Evolutionary conservation across 306 rosid species (phyloP).

Genomic region (Pterocarpus macrocarpus): DNA sequence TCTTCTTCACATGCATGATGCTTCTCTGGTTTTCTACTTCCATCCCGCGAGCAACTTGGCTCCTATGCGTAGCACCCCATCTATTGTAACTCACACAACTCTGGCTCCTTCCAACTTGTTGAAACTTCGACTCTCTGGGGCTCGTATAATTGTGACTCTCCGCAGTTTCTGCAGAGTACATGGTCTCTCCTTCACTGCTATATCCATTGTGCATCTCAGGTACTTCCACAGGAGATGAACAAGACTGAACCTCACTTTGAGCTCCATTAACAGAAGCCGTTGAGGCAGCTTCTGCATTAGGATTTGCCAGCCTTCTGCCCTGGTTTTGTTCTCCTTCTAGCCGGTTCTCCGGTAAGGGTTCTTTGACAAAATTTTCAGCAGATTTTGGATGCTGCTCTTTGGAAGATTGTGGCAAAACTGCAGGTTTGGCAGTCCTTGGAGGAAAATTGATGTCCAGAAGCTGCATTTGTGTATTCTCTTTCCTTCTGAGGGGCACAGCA

Average conservation of each 20-base stretch:
- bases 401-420: slow-evolving; percentile 52
- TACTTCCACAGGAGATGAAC: slow-evolving; percentile 71
- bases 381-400: slow-evolving; percentile 52
- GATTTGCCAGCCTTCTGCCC: slow-evolving; percentile 46
- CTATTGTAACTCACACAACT: slow-evolving; percentile 91
- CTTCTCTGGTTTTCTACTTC: slow-evolving; percentile 81
- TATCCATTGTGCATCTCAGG: slow-evolving; percentile 71
- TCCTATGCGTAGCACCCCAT: slow-evolving; percentile 73
- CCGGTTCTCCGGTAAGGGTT: slow-evolving; percentile 58
- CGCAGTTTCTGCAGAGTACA: slow-evolving; percentile 99
- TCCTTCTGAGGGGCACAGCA: slow-evolving; percentile 70
- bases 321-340: slow-evolving; percentile 46
- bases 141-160: slow-evolving; percentile 87
- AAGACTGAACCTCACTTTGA: slow-evolving; percentile 79
- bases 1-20: slow-evolving; percentile 72
- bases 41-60: slow-evolving; percentile 67
- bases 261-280: slow-evolving; percentile 83
- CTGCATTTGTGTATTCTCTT: slow-evolving; percentile 64
- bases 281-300: slow-evolving; percentile 66
- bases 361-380: slow-evolving; percentile 55
- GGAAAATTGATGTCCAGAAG: slow-evolving; percentile 96
- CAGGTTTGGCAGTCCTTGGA: slow-evolving; percentile 64
- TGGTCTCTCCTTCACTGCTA: slow-evolving; percentile 92
- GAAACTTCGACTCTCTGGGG: slow-evolving; percentile 79
- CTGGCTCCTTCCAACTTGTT: slow-evolving; percentile 95